Evolutionary conservation across 2,329 filamentous ascomycete species (phyloP), one percentile per base, ranked within the genome.

Genomic region (Aspergillus hiratsukae): DNA sequence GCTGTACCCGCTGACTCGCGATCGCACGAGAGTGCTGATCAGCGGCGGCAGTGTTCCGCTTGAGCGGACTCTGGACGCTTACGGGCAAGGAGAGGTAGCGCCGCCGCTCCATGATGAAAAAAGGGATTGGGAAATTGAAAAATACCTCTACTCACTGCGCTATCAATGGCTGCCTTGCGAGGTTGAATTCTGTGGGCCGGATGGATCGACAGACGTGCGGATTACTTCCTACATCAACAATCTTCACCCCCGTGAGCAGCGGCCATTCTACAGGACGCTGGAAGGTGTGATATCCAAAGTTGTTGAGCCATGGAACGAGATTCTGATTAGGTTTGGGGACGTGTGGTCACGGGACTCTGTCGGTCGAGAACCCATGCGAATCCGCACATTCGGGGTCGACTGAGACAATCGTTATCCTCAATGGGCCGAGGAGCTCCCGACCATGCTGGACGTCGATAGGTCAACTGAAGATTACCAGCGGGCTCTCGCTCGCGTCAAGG

Each of bases 101-200:
- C 23, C 45, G 48, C 23, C 45, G 29, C 2, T 21, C 31, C 19
- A 23, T 19, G 40, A 51, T 3, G 19, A 21, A 10, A 43, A 11
- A 43, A 21, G 1, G 23, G 3, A 45, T 10, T 37, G 35, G 10
- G 35, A 45, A 35, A 19, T 28, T 17, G 28, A 28, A 43, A 27
- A 23, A 3, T 48, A 46, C 3, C 5, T 58, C 17, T 59, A 52
- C 52, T 58, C 58, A 19, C 46, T 31, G 19, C 51, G 50, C 17
- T 60, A 52, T 41, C 58, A 60, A 51, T 60, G 58, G 55, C 55
- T 60, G 40, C 58, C 58, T 11, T 58, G 58, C 11, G 55, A 60
- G 50, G 58, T 58, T 31, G 52, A 60, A 43, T 56, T 60, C 25
- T 31, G 48, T 21, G 53, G 56, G 35, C 53, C 50, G 6, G 11